phyloP scores from a whole-genome alignment of 768 basidiomycete species.

The Cubamyces sp. region DNA sequence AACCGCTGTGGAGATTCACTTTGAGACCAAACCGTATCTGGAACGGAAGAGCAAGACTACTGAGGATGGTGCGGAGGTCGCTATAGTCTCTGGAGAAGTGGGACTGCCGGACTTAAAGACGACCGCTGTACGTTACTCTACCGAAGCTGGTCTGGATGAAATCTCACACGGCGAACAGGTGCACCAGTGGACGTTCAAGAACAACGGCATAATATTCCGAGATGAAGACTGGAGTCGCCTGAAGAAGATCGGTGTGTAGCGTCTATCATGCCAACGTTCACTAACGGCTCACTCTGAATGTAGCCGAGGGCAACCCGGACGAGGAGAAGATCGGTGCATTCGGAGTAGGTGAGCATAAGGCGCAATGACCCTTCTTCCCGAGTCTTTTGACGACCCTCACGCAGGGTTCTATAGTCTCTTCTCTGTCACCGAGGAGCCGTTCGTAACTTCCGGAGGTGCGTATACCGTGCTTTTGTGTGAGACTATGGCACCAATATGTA shows the following conservation, averaged over 20 bases:
- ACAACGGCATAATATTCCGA: constrained; percentile 83
- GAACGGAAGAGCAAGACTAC: constrained; percentile 35
- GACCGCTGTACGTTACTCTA: constrained; percentile 47
- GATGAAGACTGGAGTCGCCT: constrained; percentile 88
- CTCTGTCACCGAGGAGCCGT: constrained; percentile 82
- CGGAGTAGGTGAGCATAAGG: constrained; percentile 63
- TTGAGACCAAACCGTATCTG: constrained; percentile 63
- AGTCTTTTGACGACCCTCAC: background rate
- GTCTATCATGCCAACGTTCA: background rate
- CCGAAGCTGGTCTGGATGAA: background rate
- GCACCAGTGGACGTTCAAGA: constrained; percentile 82
- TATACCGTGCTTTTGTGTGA: constrained; percentile 31
- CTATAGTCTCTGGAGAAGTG: constrained; percentile 6
- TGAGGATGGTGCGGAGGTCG: constrained; percentile 19
- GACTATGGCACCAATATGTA: background rate
- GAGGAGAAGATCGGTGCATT: constrained; percentile 97
- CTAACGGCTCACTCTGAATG: background rate
- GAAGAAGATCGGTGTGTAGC: constrained; percentile 79
- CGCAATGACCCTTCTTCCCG: background rate
- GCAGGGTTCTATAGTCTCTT: constrained; percentile 79
- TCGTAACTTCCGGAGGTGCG: constrained; percentile 78
- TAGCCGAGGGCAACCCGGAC: constrained; percentile 92
- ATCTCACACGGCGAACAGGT: constrained; percentile 47
- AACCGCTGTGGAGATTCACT: constrained; percentile 74
- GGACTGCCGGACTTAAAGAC: constrained; percentile 69